Evolutionary conservation across 495 filamentous ascomycete species (phyloP).

Genomic region (Haplographium delicatum): DNA sequence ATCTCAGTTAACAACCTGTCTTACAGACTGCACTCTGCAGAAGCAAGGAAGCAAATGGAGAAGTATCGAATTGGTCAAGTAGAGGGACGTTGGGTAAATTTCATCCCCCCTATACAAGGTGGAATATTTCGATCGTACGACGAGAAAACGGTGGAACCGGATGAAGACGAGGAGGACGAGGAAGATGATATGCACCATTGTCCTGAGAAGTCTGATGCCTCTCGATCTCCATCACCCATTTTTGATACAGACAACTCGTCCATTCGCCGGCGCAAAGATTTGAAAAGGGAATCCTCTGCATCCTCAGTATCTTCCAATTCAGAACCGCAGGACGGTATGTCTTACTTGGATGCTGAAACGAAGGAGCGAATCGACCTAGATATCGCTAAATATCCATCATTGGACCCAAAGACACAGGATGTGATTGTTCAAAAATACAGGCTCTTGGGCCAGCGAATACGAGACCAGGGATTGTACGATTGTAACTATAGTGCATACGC

Average conservation of each 20-base stretch:
- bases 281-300: slow-evolving; percentile 12
- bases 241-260: slow-evolving; percentile 52
- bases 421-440: slow-evolving; percentile 79
- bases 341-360: slow-evolving; percentile 70
- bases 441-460: slow-evolving; percentile 61
- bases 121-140: slow-evolving; percentile 66
- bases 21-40: slow-evolving; percentile 75
- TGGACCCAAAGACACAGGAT: slow-evolving; percentile 71
- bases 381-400: slow-evolving; percentile 71
- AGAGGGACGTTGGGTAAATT: slow-evolving; percentile 81
- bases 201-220: slow-evolving; percentile 39
- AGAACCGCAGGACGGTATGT: slow-evolving; percentile 45
- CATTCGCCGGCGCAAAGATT: slow-evolving; percentile 15
- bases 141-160: slow-evolving; percentile 33
- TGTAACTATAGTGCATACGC: slow-evolving; percentile 84
- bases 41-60: slow-evolving; percentile 71
- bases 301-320: slow-evolving; percentile 35
- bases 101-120: slow-evolving; percentile 88
- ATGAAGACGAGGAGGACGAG: slow-evolving; percentile 28
- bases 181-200: slow-evolving; percentile 37
- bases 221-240: slow-evolving; percentile 55
- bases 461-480: slow-evolving; percentile 69
- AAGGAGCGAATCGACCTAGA: slow-evolving; percentile 71
- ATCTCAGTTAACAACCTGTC: slow-evolving; percentile 9
- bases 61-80: slow-evolving; percentile 80